Evolutionary conservation across 108 stramenopile genomes (phyloP), one percentile per base, ranked within the genome.

Genomic region (Cyclotella baltica): DNA sequence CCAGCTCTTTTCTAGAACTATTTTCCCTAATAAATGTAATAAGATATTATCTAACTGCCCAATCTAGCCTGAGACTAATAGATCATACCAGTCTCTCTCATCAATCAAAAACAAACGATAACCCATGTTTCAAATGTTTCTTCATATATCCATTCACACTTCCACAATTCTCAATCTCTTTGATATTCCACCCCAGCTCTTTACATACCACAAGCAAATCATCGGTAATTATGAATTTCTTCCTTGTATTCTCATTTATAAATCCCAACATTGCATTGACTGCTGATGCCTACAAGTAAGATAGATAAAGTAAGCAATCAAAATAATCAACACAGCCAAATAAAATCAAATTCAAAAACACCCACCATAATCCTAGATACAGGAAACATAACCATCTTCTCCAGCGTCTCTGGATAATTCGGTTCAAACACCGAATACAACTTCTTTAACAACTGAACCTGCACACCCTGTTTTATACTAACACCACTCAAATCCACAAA

Each of bases 171-270:
- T 88, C 88, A 34, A 95, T 88, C 68, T 93, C 90, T 61, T 70
- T 71, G 37, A 84, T 59, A 55, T 92, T 85, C 91, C 92, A 92
- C 11, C 94, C 92, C 64, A 95, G 70, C 62, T 87, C 88, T 58
- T 85, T 83, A 56, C 92, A 96, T 0, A 93, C 92, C 34, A 85
- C 55, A 40, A 70, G 67, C 27, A 96, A 81, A 70, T 77, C 86
- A 68, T 91, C 93, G 23, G 94, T 91, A 64, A 96, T 84, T 1
- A 96, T 70, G 67, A 96, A 90, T 67, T 96, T 96, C 37, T 90
- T 72, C 62, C 87, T 83, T 10, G 94, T 96, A 40, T 85, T 87
- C 62, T 92, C 91, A 58, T 96, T 96, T 13, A 96, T 88, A 78
- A 96, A 96, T 36, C 76, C 84, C 20, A 96, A 72, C 47, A 93